phyloP scores from a whole-genome alignment of 768 basidiomycete genomes.

The Termitomyces sp. region DNA sequence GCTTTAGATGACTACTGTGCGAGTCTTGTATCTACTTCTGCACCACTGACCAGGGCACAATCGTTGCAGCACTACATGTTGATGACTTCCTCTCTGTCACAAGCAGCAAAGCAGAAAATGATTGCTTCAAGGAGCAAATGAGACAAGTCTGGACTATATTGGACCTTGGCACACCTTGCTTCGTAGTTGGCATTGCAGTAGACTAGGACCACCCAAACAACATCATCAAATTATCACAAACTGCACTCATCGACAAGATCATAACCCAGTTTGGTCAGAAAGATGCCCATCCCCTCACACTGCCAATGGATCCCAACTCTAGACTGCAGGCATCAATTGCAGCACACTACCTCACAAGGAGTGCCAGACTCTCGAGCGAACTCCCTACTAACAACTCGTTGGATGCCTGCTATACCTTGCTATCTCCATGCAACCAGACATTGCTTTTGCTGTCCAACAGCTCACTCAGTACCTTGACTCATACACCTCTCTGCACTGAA shows the following conservation, averaged over 20 bases:
- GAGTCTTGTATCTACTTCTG: background rate
- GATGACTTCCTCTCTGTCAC: no score
- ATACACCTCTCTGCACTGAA: background rate
- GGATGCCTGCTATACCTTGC: background rate
- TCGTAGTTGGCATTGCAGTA: background rate
- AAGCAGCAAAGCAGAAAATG: no score
- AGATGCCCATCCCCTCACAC: background rate
- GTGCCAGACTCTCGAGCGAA: background rate
- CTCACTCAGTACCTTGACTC: background rate
- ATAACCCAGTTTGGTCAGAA: background rate
- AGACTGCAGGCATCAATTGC: background rate
- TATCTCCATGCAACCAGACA: background rate
- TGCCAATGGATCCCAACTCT: background rate
- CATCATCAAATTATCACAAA: background rate
- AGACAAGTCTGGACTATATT: background rate
- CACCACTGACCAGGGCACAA: no score
- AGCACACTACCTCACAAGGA: background rate
- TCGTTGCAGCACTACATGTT: no score
- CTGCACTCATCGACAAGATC: background rate
- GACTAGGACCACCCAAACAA: background rate
- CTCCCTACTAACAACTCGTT: background rate
- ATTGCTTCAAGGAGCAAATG: background rate
- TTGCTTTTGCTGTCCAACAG: background rate
- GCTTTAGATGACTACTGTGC: background rate
- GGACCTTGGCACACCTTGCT: background rate